These are phyloP conservation scores for Phytophthora niederhauseri DNA, from an alignment of 352 stramenopile species.

Conservation along the genomic window DNA sequence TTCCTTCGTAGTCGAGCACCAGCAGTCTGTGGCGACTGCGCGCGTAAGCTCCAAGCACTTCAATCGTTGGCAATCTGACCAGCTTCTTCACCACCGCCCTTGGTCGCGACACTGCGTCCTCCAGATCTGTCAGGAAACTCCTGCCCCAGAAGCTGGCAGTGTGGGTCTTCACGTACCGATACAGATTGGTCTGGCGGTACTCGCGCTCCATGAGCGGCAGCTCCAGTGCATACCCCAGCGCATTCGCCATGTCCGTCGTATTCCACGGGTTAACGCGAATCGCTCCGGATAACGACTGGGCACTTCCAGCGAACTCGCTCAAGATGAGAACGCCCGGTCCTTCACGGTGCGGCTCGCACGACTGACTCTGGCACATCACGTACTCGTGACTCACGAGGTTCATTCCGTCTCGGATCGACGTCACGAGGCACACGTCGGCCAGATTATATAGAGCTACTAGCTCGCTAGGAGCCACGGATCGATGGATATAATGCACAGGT, in stretches of 20 bases:
- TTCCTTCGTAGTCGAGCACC: constrained; percentile 84
- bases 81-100: constrained; percentile 47
- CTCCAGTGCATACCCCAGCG: constrained; percentile 74
- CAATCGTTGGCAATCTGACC: constrained; percentile 47
- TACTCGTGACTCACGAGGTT: constrained; percentile 93
- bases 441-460: constrained; percentile 91
- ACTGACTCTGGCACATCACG: constrained; percentile 82
- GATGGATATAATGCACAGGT: constrained; percentile 91
- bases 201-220: constrained; percentile 84
- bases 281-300: constrained; percentile 87
- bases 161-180: constrained; percentile 88
- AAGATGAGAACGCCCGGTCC: constrained; percentile 86
- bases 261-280: constrained; percentile 93
- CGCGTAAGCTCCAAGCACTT: constrained; percentile 62
- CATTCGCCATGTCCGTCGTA: constrained; percentile 75
- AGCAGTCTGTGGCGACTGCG: constrained; percentile 67
- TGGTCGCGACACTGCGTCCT: constrained; percentile 48
- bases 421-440: constrained; percentile 91
- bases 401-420: constrained; percentile 90
- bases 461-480: constrained; percentile 73
- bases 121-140: constrained; percentile 80
- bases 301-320: constrained; percentile 89
- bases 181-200: constrained; percentile 85
- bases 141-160: constrained; percentile 87
- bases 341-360: constrained; percentile 61